A percentile compares a stretch with the other conserved stretches of the same genome.
phyloP scores from a whole-genome alignment of 148 eudicot genomes.

The Pouteria glomerata region DNA sequence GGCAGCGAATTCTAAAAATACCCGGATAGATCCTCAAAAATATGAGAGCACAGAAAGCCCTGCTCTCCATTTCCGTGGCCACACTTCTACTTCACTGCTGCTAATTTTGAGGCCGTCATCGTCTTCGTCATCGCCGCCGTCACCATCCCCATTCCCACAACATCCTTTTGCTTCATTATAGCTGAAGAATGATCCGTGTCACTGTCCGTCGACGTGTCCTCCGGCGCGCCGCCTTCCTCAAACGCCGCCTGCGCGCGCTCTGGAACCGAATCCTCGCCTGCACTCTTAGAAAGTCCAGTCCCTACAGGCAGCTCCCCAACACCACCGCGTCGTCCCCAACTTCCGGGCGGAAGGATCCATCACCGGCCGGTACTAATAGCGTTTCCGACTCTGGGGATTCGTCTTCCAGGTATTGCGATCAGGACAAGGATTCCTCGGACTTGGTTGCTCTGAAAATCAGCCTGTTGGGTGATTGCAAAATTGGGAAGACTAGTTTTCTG shows the following conservation, averaged over 20 bases:
- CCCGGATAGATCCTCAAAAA: too few species aligned
- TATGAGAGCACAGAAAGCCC: too few species aligned
- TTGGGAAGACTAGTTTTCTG: slow-evolving; percentile 59
- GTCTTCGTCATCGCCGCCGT: too few species aligned
- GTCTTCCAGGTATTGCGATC: neutral
- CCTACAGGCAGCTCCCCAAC: slow-evolving; percentile 22
- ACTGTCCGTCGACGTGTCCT: slow-evolving; percentile 13
- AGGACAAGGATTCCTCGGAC: slow-evolving; percentile 25
- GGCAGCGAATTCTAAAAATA: too few species aligned
- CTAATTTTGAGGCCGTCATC: too few species aligned
- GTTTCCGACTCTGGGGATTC: neutral
- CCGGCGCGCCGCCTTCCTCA: slow-evolving; percentile 17
- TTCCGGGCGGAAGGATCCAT: too few species aligned
- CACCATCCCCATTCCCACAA: neutral
- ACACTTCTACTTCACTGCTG: too few species aligned
- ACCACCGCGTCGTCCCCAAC: slow-evolving; percentile 1
- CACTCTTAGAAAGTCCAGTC: slow-evolving; percentile 15
- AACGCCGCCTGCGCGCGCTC: slow-evolving; percentile 18
- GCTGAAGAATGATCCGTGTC: slow-evolving; percentile 16
- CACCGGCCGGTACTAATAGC: too few species aligned
- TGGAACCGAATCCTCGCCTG: slow-evolving; percentile 24
- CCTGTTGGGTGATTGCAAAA: slow-evolving; percentile 59
- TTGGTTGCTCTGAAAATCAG: slow-evolving; percentile 60
- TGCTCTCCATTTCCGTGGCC: too few species aligned
- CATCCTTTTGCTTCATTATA: slow-evolving; percentile 1